A percentile compares a stretch with the other conserved stretches of the same genome.
Conservation (phyloP, 306 rosid species). For the Arachis stenosperma region DNA sequence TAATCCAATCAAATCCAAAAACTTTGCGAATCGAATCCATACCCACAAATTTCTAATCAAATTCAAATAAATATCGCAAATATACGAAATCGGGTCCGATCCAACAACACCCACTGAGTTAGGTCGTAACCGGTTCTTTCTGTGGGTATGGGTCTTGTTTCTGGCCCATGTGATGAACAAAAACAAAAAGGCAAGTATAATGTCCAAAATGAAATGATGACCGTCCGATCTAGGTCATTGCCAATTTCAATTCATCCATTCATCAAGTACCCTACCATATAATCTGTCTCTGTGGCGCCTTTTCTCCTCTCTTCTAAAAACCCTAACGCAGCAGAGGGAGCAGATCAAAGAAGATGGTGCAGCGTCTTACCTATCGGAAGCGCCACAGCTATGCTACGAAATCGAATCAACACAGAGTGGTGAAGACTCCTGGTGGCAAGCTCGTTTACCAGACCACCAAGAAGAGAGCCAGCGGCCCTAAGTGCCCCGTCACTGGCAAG, state of each 20-base stretch:
- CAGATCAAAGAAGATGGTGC: constrained; percentile 57
- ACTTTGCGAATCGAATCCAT: too few relatives aligned
- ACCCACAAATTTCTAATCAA: too few relatives aligned
- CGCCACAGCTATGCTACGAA: constrained; percentile 83
- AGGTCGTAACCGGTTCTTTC: too few relatives aligned
- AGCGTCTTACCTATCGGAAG: constrained; percentile 72
- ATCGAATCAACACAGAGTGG: constrained; percentile 74
- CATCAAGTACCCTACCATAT: not conserved
- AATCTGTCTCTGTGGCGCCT: constrained; percentile 12
- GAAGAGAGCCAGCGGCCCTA: constrained; percentile 83
- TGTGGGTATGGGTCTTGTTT: too few relatives aligned
- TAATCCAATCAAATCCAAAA: too few relatives aligned
- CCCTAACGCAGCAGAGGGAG: constrained; percentile 36
- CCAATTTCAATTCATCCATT: not conserved
- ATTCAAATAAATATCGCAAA: too few relatives aligned
- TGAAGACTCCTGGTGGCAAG: constrained; percentile 80
- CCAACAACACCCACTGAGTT: too few relatives aligned
- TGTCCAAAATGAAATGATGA: not conserved
- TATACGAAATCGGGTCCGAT: too few relatives aligned
- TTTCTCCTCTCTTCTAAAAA: constrained; percentile 26
- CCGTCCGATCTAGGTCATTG: constrained; percentile 49
- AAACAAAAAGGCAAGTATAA: too few relatives aligned
- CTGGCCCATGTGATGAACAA: too few relatives aligned
- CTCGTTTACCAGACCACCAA: constrained; percentile 74
- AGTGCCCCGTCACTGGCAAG: constrained; percentile 83